These are phyloP conservation scores for Thozetella sp. DNA, from an alignment of 495 filamentous ascomycete genomes.

Conservation along the genomic window DNA sequence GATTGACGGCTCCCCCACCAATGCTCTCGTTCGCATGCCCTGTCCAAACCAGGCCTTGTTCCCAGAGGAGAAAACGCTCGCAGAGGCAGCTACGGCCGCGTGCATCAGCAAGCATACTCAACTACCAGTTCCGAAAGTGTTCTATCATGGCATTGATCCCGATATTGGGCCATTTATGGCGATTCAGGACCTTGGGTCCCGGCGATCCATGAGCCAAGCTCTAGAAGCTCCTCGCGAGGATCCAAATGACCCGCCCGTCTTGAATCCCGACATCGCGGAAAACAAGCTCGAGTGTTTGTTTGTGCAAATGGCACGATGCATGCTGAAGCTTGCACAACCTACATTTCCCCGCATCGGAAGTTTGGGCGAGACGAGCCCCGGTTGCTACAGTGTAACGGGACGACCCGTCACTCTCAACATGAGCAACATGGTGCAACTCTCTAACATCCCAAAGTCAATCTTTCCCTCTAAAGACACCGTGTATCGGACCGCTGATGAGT, in stretches of 20 bases:
- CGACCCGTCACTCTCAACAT: slow-evolving; percentile 21
- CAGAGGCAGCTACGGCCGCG: slow-evolving; percentile 32
- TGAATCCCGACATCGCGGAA: slow-evolving; percentile 29
- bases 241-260: slow-evolving; percentile 13
- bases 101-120: slow-evolving; percentile 28
- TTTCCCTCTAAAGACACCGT: slow-evolving; percentile 10
- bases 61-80: slow-evolving; percentile 28
- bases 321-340: slow-evolving; percentile 28
- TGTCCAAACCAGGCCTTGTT: slow-evolving; percentile 13
- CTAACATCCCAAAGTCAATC: slow-evolving; percentile 9
- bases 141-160: slow-evolving; percentile 19
- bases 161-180: slow-evolving; percentile 40
- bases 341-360: slow-evolving; percentile 30
- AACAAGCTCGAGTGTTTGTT: slow-evolving; percentile 24
- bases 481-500: slow-evolving; percentile 31
- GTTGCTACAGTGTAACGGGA: neutral
- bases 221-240: slow-evolving; percentile 22
- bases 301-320: slow-evolving; percentile 20
- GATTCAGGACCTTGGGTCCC: slow-evolving; percentile 34
- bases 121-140: slow-evolving; percentile 28
- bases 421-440: slow-evolving; percentile 9
- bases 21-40: slow-evolving; percentile 15
- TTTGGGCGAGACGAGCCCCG: slow-evolving; percentile 9
- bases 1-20: slow-evolving; percentile 6
- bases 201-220: slow-evolving; percentile 13